These are phyloP conservation scores for Phoenix roebelenii DNA, from an alignment of 176 grass and related monocot species.

Conservation along the genomic window DNA sequence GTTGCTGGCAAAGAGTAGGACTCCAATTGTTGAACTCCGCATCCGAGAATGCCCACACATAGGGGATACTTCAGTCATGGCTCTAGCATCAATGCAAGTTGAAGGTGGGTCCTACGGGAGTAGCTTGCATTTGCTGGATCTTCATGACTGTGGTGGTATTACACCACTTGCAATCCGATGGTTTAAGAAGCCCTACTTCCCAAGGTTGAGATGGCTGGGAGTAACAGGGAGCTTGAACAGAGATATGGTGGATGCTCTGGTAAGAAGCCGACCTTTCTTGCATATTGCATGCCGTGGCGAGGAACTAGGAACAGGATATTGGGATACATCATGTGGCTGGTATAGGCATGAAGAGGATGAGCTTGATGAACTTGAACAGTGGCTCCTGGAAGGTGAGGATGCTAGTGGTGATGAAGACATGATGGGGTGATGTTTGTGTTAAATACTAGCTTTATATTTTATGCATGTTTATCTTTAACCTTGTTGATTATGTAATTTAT, in stretches of 20 bases:
- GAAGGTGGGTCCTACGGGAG: constrained; percentile 65
- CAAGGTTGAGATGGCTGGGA: constrained; percentile 71
- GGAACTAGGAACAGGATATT: constrained; percentile 48
- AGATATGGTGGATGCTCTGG: constrained; percentile 74
- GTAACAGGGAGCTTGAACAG: constrained; percentile 77
- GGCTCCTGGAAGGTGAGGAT: constrained; percentile 41
- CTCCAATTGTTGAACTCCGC: constrained; percentile 55
- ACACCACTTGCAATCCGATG: constrained; percentile 69
- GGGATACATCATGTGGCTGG: constrained; percentile 56
- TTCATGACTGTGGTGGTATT: constrained; percentile 66
- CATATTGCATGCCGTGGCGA: constrained; percentile 58
- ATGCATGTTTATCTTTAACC: too few species aligned
- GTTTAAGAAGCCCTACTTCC: constrained; percentile 96
- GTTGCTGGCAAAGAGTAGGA: constrained; percentile 45
- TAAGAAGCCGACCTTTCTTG: constrained; percentile 73
- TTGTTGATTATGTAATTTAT: too few species aligned
- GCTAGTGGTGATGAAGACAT: background rate
- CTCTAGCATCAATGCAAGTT: constrained; percentile 84
- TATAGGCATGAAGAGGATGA: constrained; percentile 57
- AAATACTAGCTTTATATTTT: background rate
- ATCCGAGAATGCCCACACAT: constrained; percentile 62
- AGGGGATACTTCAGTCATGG: constrained; percentile 77
- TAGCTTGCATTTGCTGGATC: constrained; percentile 68
- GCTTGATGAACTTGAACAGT: constrained; percentile 76
- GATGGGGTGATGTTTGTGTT: background rate